Base-by-base conservation (phyloP, 352 stramenopile genomes). In the Globisporangium polare region DNA sequence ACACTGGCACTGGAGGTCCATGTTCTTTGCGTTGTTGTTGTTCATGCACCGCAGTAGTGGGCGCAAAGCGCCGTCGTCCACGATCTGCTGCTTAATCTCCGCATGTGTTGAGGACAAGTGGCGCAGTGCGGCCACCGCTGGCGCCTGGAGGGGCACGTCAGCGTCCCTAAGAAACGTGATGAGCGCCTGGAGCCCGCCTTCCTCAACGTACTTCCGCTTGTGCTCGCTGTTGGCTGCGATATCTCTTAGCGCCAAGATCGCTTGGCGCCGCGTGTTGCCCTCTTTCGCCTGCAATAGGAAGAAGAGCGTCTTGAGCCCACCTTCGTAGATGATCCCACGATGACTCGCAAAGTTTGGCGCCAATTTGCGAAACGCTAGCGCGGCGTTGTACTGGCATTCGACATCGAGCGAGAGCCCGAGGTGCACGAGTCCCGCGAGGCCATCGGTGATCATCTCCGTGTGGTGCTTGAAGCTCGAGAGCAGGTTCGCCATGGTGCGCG, bases 321-420 rank as follows among this genome's bases (percentile, higher is more conserved):
- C 90, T 54, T 90, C 80, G 46, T 94, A 87, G 35, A 98, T 79
- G 55, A 97, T 76, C 7, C 81, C 74, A 5, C 75, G 66, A 61
- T 99, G 96, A 50, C 92, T 96, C 8, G 78, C 76, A 49, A 94
- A 81, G 66, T 98, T 98, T 6, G 92, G 88, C 12, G 88, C 86
- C 10, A 99, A 78, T 72, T 99, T 99, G 9, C 95, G 90, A 59
- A 99, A 90, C 15, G 85, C 88, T n/a, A 98, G 69, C 5, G 94
- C 89, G 2, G 93, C 88, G 68, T 98, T 95, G 68, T 98, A 99
- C 69, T 97, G 89, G 61, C 94, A 98, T 72, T 99, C 94, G 18
- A 77, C 55, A 61, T 98, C 96, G 26, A 92, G 69, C 43, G 78
- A 94, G 8, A 94, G 68, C 6, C 89, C 93, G n/a, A 99, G 76